These are phyloP conservation scores for Wickerhamomyces canadensis DNA, from an alignment of 805 yeast species.

Conservation along the genomic window DNA sequence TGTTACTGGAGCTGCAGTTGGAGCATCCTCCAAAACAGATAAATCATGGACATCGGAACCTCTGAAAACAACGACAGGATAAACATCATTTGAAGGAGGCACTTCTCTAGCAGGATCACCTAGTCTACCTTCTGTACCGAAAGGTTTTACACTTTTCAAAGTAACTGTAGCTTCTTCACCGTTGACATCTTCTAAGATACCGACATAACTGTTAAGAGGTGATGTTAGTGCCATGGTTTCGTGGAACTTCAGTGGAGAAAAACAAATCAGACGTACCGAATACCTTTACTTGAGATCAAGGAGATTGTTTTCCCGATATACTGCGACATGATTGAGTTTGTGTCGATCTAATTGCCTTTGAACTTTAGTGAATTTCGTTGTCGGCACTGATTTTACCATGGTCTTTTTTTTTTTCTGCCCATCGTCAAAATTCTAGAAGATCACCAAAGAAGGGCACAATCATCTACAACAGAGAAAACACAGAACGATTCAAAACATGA, in stretches of 20 bases:
- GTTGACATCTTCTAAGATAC: conserved; percentile 79
- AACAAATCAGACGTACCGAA: conserved; percentile 37
- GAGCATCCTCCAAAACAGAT: conserved; percentile 73
- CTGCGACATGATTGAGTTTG: conserved; percentile 70
- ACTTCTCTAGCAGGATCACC: conserved; percentile 66
- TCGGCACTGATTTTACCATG: too few species aligned
- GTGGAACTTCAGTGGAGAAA: conserved; percentile 21
- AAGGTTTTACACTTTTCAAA: conserved; percentile 68
- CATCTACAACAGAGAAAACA: neutral
- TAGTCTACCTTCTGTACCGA: conserved; percentile 90
- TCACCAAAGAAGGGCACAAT: too few species aligned
- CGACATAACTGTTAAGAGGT: conserved; percentile 85
- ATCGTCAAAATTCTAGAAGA: too few species aligned
- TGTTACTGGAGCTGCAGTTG: conserved; percentile 28
- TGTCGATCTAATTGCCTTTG: too few species aligned
- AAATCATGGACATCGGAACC: conserved; percentile 92
- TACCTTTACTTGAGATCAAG: conserved; percentile 69
- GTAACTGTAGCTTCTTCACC: conserved; percentile 90
- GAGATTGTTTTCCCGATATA: conserved; percentile 89
- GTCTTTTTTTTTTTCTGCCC: too few species aligned
- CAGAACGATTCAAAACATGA: conserved; percentile 44
- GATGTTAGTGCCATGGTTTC: too few species aligned
- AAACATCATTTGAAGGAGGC: conserved; percentile 60
- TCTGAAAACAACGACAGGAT: conserved; percentile 75
- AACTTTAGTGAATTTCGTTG: too few species aligned